Evolutionary conservation across 164 flowering plant species (phyloP).

Genomic region (Santalum album): DNA sequence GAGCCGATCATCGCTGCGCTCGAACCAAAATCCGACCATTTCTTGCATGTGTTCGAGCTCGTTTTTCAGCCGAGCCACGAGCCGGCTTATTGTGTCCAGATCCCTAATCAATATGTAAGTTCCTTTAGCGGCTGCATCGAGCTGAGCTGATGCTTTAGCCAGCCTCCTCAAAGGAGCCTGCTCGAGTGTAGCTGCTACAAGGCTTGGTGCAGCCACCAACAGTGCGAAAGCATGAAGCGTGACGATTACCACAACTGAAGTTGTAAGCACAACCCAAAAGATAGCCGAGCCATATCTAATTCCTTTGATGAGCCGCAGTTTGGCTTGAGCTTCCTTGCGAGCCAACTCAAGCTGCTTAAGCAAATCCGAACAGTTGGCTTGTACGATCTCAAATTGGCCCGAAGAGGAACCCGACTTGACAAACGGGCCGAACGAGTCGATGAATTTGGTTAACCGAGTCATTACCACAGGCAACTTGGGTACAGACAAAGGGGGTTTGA

Average conservation of each 20-base stretch:
- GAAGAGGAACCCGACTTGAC: slow-evolving; percentile 20
- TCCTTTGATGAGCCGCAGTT: slow-evolving; percentile 22
- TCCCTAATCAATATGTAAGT: slow-evolving; percentile 54
- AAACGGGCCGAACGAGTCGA: slow-evolving; percentile 33
- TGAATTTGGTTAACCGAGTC: slow-evolving; percentile 18
- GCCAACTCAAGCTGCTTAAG: slow-evolving; percentile 44
- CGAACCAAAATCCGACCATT: slow-evolving; percentile 32
- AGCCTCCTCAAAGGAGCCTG: slow-evolving; percentile 19
- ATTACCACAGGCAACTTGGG: slow-evolving; percentile 10
- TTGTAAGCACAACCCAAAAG: slow-evolving; percentile 31
- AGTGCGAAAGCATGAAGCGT: slow-evolving; percentile 35
- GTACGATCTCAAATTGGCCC: slow-evolving; percentile 24
- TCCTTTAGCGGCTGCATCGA: slow-evolving; percentile 64
- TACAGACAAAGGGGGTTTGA: background rate
- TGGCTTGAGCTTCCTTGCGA: slow-evolving; percentile 36
- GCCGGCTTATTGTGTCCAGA: slow-evolving; percentile 62
- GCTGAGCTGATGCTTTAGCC: slow-evolving; percentile 32
- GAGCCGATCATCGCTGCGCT: slow-evolving; percentile 23
- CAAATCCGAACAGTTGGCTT: slow-evolving; percentile 29
- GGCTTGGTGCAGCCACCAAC: slow-evolving; percentile 35
- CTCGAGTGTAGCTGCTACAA: slow-evolving; percentile 26
- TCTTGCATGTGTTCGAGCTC: slow-evolving; percentile 49
- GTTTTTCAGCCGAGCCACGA: slow-evolving; percentile 45
- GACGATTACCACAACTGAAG: slow-evolving; percentile 28
- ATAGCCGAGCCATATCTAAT: slow-evolving; percentile 35